Evolutionary conservation across 345 rosid genomes (phyloP).

Genomic region (Erodium maritimum): DNA sequence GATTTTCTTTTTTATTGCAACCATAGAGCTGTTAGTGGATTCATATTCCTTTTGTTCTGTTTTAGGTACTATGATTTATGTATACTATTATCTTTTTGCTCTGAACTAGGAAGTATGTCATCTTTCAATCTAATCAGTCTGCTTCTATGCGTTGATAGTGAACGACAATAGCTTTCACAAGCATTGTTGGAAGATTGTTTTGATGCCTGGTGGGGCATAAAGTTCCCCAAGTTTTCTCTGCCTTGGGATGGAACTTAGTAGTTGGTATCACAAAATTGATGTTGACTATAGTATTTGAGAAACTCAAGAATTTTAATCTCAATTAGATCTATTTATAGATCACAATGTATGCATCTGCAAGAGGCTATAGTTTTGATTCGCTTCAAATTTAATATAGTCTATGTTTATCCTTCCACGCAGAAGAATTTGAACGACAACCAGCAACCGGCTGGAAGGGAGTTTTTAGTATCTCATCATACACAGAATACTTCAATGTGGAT

Average conservation of each 20-base stretch:
- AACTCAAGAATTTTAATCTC: background rate
- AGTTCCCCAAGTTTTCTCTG: background rate
- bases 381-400: slow-evolving; percentile 1
- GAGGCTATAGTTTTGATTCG: background rate
- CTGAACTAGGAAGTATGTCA: too few relatives aligned
- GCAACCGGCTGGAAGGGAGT: slow-evolving; percentile 78
- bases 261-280: background rate
- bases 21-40: too few relatives aligned
- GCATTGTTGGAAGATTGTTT: too few relatives aligned
- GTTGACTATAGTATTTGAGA: background rate
- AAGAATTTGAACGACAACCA: slow-evolving; percentile 68
- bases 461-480: slow-evolving; percentile 66
- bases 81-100: too few relatives aligned
- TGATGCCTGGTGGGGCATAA: too few relatives aligned
- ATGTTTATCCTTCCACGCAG: slow-evolving; percentile 23
- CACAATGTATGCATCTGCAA: background rate
- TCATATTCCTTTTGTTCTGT: too few relatives aligned
- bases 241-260: background rate
- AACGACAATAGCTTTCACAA: too few relatives aligned
- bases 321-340: too few relatives aligned
- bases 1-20: background rate
- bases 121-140: too few relatives aligned
- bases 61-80: too few relatives aligned
- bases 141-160: too few relatives aligned
- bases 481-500: slow-evolving; percentile 79